Conservation (phyloP, 2,329 filamentous ascomycete genomes). For the Stachybotrys elegans region DNA sequence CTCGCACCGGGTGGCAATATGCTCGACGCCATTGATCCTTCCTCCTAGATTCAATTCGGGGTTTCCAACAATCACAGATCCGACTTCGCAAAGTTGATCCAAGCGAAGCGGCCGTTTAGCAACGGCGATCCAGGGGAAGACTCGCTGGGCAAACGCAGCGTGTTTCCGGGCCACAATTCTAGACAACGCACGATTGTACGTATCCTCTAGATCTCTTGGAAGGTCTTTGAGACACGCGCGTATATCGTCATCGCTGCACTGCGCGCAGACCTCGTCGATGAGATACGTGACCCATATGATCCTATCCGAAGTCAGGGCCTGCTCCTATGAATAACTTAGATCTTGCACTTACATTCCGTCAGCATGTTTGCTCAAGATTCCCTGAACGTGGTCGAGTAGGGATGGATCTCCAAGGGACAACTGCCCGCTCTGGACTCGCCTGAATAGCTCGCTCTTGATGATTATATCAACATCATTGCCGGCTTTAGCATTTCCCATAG, state of each 20-base stretch:
- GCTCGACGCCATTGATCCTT: constrained; percentile 19
- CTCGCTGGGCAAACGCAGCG: not conserved
- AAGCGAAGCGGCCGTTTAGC: constrained; percentile 26
- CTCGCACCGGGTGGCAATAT: constrained; percentile 23
- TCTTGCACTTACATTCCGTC: constrained; percentile 26
- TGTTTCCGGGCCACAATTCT: constrained; percentile 7
- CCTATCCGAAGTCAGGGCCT: constrained; percentile 16
- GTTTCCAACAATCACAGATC: constrained; percentile 25
- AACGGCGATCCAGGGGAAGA: constrained; percentile 20
- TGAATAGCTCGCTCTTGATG: constrained; percentile 5
- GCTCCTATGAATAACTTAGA: not conserved
- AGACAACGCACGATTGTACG: constrained; percentile 8
- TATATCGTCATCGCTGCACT: constrained; percentile 15
- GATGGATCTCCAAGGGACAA: constrained; percentile 12
- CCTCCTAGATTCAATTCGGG: constrained; percentile 15
- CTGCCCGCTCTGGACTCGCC: constrained; percentile 4
- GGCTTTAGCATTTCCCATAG: constrained; percentile 1
- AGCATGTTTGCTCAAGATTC: constrained; percentile 19
- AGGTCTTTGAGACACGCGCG: constrained; percentile 5
- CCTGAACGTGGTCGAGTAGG: constrained; percentile 18
- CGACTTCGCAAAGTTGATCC: constrained; percentile 29
- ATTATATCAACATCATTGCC: constrained; percentile 8
- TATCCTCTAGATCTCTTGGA: constrained; percentile 8
- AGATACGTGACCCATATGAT: constrained; percentile 35
- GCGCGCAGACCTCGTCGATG: constrained; percentile 27